A percentile compares a stretch with the other conserved stretches of the same genome.
Conservation (phyloP, 345 rosid genomes). For the Jatropha curcas region DNA sequence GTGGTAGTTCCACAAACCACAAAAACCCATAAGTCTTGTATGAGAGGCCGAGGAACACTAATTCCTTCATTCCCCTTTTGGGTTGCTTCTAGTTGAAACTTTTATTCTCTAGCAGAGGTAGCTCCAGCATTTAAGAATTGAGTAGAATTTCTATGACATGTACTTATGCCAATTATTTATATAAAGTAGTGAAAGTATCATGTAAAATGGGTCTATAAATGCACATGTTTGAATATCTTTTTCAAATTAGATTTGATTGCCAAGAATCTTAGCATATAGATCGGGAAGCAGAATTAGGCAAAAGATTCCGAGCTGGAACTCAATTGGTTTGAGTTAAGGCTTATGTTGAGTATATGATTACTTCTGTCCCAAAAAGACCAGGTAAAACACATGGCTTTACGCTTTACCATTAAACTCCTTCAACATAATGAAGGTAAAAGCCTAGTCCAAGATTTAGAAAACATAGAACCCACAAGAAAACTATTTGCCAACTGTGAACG, state of each 20-base stretch:
- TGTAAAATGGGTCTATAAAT: background rate
- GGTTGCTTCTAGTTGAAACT: background rate
- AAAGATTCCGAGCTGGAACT: background rate
- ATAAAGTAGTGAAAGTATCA: no score
- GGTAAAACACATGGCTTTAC: background rate
- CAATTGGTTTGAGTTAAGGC: background rate
- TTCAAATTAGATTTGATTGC: background rate
- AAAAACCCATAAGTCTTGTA: no score
- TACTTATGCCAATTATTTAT: no score
- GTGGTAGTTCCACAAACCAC: background rate
- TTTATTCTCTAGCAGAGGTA: background rate
- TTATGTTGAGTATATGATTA: background rate
- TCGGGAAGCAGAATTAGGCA: background rate
- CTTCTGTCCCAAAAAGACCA: background rate
- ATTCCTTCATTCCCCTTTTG: background rate
- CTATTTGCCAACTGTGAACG: background rate
- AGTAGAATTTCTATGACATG: background rate
- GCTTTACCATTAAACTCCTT: slow-evolving; percentile 5
- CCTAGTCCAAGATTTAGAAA: slow-evolving; percentile 9
- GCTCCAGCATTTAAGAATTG: background rate
- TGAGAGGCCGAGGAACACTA: background rate
- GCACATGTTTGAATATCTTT: background rate
- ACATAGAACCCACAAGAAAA: background rate
- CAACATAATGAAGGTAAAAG: background rate
- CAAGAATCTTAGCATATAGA: background rate